A percentile compares a stretch with the other conserved stretches of the same genome.
phyloP scores from a whole-genome alignment of 768 basidiomycete genomes.

The Mycena maculata region DNA sequence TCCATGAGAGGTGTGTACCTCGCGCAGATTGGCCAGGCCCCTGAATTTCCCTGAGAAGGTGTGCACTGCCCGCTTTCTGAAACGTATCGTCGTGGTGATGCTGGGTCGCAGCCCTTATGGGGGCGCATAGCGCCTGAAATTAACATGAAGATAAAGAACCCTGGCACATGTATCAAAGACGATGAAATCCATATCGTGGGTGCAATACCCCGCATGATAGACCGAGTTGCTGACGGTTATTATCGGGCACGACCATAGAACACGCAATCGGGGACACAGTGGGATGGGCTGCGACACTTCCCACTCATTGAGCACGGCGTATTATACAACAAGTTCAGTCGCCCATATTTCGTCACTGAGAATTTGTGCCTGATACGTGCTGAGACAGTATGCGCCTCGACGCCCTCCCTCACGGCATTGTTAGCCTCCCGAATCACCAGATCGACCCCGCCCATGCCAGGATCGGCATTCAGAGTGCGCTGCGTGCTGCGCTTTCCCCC shows the following conservation, averaged over 20 bases:
- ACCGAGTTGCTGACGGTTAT: background rate
- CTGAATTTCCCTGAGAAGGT: slow-evolving; percentile 76
- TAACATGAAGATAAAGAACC: slow-evolving; percentile 49
- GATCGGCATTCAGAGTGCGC: slow-evolving; percentile 77
- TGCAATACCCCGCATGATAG: background rate
- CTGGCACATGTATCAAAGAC: slow-evolving; percentile 10
- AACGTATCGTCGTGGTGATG: background rate
- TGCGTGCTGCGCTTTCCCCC: background rate
- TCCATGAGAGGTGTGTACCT: background rate
- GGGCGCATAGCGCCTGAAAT: slow-evolving; percentile 65
- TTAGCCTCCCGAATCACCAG: slow-evolving; percentile 58
- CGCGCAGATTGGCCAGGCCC: slow-evolving; percentile 55
- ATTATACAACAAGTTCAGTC: slow-evolving; percentile 70
- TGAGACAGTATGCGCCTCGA: slow-evolving; percentile 54
- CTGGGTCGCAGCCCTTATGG: slow-evolving; percentile 61
- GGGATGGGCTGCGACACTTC: slow-evolving; percentile 75
- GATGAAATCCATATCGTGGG: slow-evolving; percentile 31
- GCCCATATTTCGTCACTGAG: background rate
- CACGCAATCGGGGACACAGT: slow-evolving; percentile 41
- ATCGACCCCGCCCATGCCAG: slow-evolving; percentile 60
- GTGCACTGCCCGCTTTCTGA: background rate
- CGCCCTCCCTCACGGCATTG: slow-evolving; percentile 56
- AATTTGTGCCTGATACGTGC: background rate
- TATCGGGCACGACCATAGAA: slow-evolving; percentile 2
- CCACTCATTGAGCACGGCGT: slow-evolving; percentile 63